Evolutionary conservation across 2,329 filamentous ascomycete species (phyloP), one percentile per base, ranked within the genome.

Genomic region (Fusarium abutilonis): DNA sequence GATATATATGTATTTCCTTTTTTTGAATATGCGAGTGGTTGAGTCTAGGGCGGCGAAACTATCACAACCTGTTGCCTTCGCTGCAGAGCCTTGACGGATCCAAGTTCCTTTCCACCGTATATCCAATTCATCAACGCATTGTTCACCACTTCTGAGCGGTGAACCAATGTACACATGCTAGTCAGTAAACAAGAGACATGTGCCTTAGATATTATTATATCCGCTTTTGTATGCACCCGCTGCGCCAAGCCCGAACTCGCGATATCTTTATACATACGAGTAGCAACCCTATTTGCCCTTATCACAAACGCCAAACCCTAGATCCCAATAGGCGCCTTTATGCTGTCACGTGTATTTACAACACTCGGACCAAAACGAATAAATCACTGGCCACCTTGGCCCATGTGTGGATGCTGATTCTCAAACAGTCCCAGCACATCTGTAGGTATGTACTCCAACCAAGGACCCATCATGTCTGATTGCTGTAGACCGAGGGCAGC

Each of bases 381-480:
- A 11, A 36, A 52, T 66, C 31, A 66, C 29, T 60, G 63, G 19
- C 64, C 60, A 4, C 59, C 60, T 5, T 71, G 71, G 1, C 65
- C 64, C 63, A 73, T 64, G 6, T 60, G 56, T 7, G 56, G 56
- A 28, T 75, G 70, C 10, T 74, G 71, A 26, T 72, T 67, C 8
- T 82, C 81, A 65, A 83, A 86, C 49, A 86, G 82, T 29, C 80
- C 82, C 35, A 90, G 69, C 57, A 90, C 82, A 69, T 91, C 88
- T 21, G 83, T 83, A 0, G 89, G 89, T 7, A 92, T 77, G 57
- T 90, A 91, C 67, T 92, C 90, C 10, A 93, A 78, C 89, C 90
- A 93, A 4, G 76, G 76, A 1, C 88, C 86, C 80, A 90, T 86
- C 75, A 91, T 84, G 39, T 91, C 89, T 14, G 86, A 83, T 2